phyloP scores from a whole-genome alignment of 371 early-diverging fungal genomes.

The Lichtheimia corymbifera region DNA sequence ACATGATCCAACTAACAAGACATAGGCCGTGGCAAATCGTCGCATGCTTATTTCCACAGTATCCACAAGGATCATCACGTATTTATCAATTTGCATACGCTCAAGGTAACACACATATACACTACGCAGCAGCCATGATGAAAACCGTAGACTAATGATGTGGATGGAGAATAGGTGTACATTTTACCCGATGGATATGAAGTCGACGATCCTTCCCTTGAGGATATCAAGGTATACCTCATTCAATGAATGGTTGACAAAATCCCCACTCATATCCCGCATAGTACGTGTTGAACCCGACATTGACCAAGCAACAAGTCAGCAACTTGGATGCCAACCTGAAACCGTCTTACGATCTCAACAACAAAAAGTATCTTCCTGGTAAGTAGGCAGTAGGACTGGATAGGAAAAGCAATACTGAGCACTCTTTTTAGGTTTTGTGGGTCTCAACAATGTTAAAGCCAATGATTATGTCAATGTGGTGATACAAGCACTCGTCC shows the following conservation, averaged over 20 bases:
- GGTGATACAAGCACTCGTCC: constrained; percentile 88
- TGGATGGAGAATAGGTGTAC: constrained; percentile 61
- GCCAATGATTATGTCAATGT: constrained; percentile 97
- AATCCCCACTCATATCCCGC: background rate
- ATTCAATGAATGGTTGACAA: too few species aligned
- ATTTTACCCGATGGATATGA: constrained; percentile 94
- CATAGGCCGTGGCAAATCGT: constrained; percentile 83
- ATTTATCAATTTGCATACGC: constrained; percentile 89
- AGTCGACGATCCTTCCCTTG: constrained; percentile 82
- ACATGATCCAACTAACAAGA: too few species aligned
- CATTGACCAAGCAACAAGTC: constrained; percentile 76
- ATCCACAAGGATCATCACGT: constrained; percentile 96
- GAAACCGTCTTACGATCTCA: constrained; percentile 78
- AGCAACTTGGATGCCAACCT: constrained; percentile 62
- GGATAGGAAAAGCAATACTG: background rate
- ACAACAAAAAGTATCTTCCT: constrained; percentile 85
- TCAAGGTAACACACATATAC: constrained; percentile 55
- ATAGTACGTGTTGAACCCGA: constrained; percentile 84
- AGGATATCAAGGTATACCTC: constrained; percentile 84
- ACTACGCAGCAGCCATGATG: too few species aligned
- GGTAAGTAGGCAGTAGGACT: constrained; percentile 41
- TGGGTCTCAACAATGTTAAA: constrained; percentile 95
- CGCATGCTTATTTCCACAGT: constrained; percentile 96
- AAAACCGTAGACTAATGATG: too few species aligned
- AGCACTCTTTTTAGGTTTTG: constrained; percentile 65